Evolutionary conservation across 345 rosid species (phyloP), one percentile per base, ranked within the genome.

Genomic region (Anastatica hierochuntica): DNA sequence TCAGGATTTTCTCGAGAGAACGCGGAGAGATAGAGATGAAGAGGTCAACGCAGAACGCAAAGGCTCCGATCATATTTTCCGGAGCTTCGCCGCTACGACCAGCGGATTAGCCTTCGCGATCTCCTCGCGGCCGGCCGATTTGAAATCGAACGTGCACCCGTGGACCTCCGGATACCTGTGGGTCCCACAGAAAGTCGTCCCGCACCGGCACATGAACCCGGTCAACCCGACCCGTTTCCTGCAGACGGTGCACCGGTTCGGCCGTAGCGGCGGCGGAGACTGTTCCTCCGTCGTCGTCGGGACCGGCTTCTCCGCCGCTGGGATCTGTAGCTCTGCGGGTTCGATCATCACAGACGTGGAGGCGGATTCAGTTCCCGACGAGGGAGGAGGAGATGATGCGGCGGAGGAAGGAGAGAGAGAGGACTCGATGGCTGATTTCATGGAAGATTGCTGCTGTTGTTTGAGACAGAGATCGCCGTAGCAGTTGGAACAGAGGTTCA

Each of bases 401-500:
- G 27, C 27, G 33, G 43, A 8, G 49, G 79, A 27, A 27, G 31
- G 8, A 27, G 31, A 53, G 24, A 77, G 70, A 50, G 79, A 60
- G 11, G 79, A 63, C 45, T 68, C 72, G 54, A 74, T 70, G 52
- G 79, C 62, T 29, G 66, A 35, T 58, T 58, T 63, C 23, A 64
- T 29, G 67, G 82, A 62, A 41, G 75, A 63, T 40, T 61, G 49
- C 23, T 74, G 79, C 17, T 69, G 77, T 34, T 78, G 75, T 15
- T 67, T 66, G 20, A 69, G 70, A 15, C 70, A 47, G 56, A 69
- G 60, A 46, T 72, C 82, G 17, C 67, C 43, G 72, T 77, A 77
- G 62, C 82, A 77, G 29, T 77, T 72, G 7, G 82, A 72, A 23
- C 82, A 77, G 27, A 77, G 79, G 30, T 77, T 77, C 82, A 77